Base-by-base conservation (phyloP, 2,329 filamentous ascomycete species). In the Epichloe scottii region DNA sequence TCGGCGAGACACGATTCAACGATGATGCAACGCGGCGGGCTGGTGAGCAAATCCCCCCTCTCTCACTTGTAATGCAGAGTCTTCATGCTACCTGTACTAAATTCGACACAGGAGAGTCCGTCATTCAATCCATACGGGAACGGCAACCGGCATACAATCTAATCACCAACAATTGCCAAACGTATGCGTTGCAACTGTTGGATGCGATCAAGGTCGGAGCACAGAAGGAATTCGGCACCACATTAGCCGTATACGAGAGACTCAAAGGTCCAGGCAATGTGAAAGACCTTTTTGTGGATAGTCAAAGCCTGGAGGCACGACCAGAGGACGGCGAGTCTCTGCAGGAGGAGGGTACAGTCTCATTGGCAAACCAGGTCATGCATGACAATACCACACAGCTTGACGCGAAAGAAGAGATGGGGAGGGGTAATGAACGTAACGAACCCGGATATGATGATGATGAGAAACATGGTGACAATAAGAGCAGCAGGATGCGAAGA, bases 141-240 rank as follows among this genome's bases (percentile, higher is more conserved):
- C 69, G 65, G 47, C 68, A 70, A 10, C 69, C 76, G 0, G 73
- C 66, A 1, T 81, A 81, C 62, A 79, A 79, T 50, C 68, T 81
- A 51, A 79, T 81, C 59, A 74, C 68, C 55, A 81, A 81, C 60
- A 81, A 81, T 62, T 81, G 77, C 60, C 77, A 81, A 56, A 79
- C 75, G 17, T 80, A 75, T 53, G 77, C 75, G 0, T 58, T 78
- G 14, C 64, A 70, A 43, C 63, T 79, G 14, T 70, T 80, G 7
- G 75, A 79, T 52, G 72, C 74, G 33, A 76, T 80, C 52, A 74
- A 78, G 53, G 66, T 75, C 12, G 72, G 74, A 6, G 64, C 68
- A 12, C 70, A 71, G 52, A 71, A 68, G 42, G 68, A 79, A 46
- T 79, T 80, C 41, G 76, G 70, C 38, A 78, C 76, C 3, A 77